Evolutionary conservation across 169 alveolate genomes (phyloP).

Genomic region (Plasmodium fragile): DNA sequence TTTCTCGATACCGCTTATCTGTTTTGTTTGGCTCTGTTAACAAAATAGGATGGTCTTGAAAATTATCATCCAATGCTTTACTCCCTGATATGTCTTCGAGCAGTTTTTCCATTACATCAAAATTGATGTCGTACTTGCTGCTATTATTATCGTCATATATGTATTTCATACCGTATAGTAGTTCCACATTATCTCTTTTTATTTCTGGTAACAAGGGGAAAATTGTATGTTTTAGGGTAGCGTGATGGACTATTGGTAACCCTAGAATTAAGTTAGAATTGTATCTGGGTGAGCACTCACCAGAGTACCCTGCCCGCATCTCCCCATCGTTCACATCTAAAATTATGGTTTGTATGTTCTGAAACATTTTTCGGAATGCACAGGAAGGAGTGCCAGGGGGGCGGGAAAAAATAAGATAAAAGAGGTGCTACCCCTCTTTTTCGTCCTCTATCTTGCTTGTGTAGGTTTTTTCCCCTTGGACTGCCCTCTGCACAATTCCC

Average conservation of each 20-base stretch:
- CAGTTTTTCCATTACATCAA: slow-evolving; percentile 79
- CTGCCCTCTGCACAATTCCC: slow-evolving; percentile 1
- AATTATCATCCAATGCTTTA: slow-evolving; percentile 81
- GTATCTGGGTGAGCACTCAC: slow-evolving; percentile 82
- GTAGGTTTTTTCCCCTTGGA: not conserved
- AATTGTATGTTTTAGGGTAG: slow-evolving; percentile 81
- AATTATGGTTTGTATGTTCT: slow-evolving; percentile 78
- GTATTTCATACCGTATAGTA: slow-evolving; percentile 80
- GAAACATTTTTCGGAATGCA: slow-evolving; percentile 37
- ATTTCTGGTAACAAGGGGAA: slow-evolving; percentile 84
- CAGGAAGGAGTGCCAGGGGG: not conserved
- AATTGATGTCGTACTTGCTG: slow-evolving; percentile 65
- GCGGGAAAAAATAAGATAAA: not conserved
- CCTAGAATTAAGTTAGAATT: slow-evolving; percentile 81
- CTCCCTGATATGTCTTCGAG: slow-evolving; percentile 82
- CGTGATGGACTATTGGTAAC: slow-evolving; percentile 77
- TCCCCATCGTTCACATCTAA: slow-evolving; percentile 84
- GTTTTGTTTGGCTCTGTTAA: slow-evolving; percentile 83
- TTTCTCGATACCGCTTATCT: slow-evolving; percentile 77
- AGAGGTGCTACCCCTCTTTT: not conserved
- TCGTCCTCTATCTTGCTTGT: not conserved
- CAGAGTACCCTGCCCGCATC: slow-evolving; percentile 81
- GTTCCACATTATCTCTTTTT: slow-evolving; percentile 82
- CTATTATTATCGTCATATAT: slow-evolving; percentile 75
- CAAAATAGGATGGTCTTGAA: slow-evolving; percentile 82